Evolutionary conservation across 2,329 filamentous ascomycete species (phyloP), one percentile per base, ranked within the genome.

Genomic region (Cladosporium colombiae): DNA sequence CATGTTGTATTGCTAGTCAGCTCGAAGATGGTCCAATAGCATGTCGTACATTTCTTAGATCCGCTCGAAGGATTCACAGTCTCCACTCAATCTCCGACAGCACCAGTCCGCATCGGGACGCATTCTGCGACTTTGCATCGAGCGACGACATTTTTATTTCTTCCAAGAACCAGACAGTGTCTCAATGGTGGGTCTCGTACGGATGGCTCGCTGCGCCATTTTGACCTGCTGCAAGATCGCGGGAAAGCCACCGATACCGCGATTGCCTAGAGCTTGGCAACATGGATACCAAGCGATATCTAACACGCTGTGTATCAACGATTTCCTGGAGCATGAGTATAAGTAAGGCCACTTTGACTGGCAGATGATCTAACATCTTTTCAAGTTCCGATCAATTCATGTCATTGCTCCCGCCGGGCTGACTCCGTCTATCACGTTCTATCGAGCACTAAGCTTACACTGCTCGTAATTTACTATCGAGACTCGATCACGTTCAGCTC

Each of bases 71-170:
- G 44, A 61, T 61, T 49, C 58, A 21, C 37, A n/a, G 35, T 21
- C 57, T 16, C 57, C 50, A 29, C 52, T 29, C 55, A 58, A 33
- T 53, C 13, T 53, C 49, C 23, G 21, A n/a, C 23, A 1, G 33
- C 37, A 29, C 18, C 40, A 46, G 27, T 50, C 44, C 35, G n/a
- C 25, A 27, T 46, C 16, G 25, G 37, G 37, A 14, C 23, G 18
- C 37, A 61, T 46, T 21, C 58, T 46, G 44, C 44, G 58, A 61
- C 58, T 50, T 61, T 46, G 37, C 58, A 46, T 50, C 16, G n/a
- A 29, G 14, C 8, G 5, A 27, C 40, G 2, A 49, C 25, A 14
- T 31, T 2, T n/a, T 5, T 8, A 6, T 21, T 46, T n/a, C 40
- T 46, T 23, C n/a, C 21, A n/a, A 21, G n/a, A 21, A 46, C 10